Base-by-base conservation (phyloP, 2,329 filamentous ascomycete species). In the Aspergillus pseudoviridinutans region DNA sequence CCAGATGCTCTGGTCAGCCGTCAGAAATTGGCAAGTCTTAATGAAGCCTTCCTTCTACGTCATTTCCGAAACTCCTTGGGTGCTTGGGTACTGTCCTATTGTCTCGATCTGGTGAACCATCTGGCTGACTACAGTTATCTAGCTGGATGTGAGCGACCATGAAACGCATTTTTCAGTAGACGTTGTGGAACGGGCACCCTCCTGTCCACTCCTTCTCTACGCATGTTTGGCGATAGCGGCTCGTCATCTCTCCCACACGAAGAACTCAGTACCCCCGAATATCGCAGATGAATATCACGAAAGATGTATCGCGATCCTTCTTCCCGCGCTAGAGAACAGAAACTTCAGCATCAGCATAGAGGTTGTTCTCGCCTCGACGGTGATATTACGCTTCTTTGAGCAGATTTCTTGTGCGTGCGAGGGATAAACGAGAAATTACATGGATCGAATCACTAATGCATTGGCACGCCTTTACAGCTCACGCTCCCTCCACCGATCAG, bases 361-460 rank as follows among this genome's bases (percentile, higher is more conserved):
- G 27, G 68, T 71, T 22, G 65, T 73, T 10, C 68, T 73, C 10
- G 67, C 69, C 1, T 72, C 70, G 6, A 72, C 71, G 1, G 69
- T 72, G 3, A 71, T 72, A 42, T 63, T 73, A 8, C 70, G 71
- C 41, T 72, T 72, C 28, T 72, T 72, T 49, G 71, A 73, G 51
- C 70, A 71, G 55, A 68, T 73, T 32, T 72, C 71, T 27, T 71
- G 71, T 73, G 58, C 46, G 68, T 63, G 22, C 4, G 32, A 25
- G 24, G 28, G 35, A 38, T 14, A 42, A 27, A 42, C 25, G 41
- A 7, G 24, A 8, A 10, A 17, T 12, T 51, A n/a, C 17, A 57
- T 57, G 46, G 60, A 51, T 12, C n/a, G 20, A 5, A 29, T 7
- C 44, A 42, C 52, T 64, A 49, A 61, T 54, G 44, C 17, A 10